Base-by-base conservation (phyloP, 306 rosid species). In the Cajanus cajan region DNA sequence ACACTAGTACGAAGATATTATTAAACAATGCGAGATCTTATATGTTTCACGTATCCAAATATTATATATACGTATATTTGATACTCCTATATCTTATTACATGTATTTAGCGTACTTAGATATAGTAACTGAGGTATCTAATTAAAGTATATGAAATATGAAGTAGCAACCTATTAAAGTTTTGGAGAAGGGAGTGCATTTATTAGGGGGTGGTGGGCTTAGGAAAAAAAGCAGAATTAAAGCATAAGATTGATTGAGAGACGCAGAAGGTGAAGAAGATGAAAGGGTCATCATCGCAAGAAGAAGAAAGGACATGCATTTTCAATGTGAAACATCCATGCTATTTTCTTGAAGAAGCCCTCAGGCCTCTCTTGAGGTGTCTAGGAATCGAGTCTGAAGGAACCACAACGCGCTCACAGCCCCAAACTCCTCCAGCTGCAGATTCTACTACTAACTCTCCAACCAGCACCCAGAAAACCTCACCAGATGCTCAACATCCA, bases 321-420 rank as follows among this genome's bases (percentile, higher is more conserved):
- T 67, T 58, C 64, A 57, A 22, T 59, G 25, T 70, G 44, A 4
- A 39, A 71, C 73, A 44, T 54, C 84, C 84, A 14, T 33, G 80
- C 39, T 7, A 24, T 67, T 77, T 78, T 39, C 82, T 88, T 47
- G 45, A 61, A 70, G 40, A 76, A 68, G 75, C 78, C 18, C 16
- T 85, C 2, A 66, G 21, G 48, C 58, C 78, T 62, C 9, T 88
- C 51, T 28, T 81, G 4, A 81, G 39, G 52, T 88, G 89, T 67
- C 71, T 88, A 13, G 88, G 91, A 40, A 18, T 81, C 43, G 80
- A 69, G 64, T 21, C 16, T 33, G 73, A 4, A 28, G 31, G 31
- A 45, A 22, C 43, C 36, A 71, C 40, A 11, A 54, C 0, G 28
- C 18, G 10, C 31, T 7, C 24, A 64, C 61, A 16, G 16, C 64